A percentile compares a stretch with the other conserved stretches of the same genome.
Evolutionary conservation across 148 eudicot genomes (phyloP).

Genomic region (Rheum nobile): DNA sequence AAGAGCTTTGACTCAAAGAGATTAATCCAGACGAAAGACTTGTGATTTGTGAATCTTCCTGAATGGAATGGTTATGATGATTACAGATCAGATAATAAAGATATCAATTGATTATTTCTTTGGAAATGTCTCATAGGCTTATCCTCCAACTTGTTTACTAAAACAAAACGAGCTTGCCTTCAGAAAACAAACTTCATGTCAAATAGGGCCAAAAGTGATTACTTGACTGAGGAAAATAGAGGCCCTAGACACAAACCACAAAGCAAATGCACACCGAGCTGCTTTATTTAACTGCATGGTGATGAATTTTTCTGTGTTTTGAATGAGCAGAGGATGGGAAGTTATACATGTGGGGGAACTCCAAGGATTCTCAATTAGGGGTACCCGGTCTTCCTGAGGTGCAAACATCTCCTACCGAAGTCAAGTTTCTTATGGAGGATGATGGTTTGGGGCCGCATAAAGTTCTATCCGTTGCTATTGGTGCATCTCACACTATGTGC

Average conservation of each 20-base stretch:
- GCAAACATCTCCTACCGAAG: slow-evolving; percentile 68
- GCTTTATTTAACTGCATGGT: not conserved
- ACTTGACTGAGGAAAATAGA: no score
- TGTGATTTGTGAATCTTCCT: not conserved
- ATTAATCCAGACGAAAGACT: not conserved
- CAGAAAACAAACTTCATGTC: not conserved
- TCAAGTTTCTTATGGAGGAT: slow-evolving; percentile 67
- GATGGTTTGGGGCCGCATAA: slow-evolving; percentile 54
- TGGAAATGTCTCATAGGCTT: not conserved
- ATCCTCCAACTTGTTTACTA: not conserved
- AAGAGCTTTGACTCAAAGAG: not conserved
- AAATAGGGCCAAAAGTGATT: not conserved
- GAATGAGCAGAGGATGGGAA: slow-evolving; percentile 56
- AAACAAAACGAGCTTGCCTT: not conserved
- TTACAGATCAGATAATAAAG: not conserved
- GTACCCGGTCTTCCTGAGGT: slow-evolving; percentile 85
- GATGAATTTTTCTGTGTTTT: not conserved
- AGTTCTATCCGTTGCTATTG: slow-evolving; percentile 61
- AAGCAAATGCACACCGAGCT: not conserved
- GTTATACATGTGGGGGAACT: slow-evolving; percentile 40
- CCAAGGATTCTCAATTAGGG: slow-evolving; percentile 80
- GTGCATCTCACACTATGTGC: slow-evolving; percentile 86
- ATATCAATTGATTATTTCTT: not conserved
- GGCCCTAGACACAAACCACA: not conserved
- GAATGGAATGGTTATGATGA: not conserved